phyloP scores from a whole-genome alignment of 164 flowering plant genomes.

The Macadamia tetraphylla region DNA sequence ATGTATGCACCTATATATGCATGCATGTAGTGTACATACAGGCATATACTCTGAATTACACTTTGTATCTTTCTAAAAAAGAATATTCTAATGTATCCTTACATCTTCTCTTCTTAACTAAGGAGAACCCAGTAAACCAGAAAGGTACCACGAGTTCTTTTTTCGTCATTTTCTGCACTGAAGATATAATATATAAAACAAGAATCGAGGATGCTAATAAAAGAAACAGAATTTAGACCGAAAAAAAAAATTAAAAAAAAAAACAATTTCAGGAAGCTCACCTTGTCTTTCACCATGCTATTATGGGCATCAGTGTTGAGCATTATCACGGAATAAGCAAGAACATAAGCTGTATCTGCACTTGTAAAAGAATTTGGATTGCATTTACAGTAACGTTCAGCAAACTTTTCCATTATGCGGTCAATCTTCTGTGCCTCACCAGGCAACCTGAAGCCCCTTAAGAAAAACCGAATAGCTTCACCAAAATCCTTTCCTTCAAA shows the following conservation, averaged over 20 bases:
- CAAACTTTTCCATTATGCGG: slow-evolving; percentile 99
- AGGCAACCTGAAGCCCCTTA: slow-evolving; percentile 90
- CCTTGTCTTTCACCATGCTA: slow-evolving; percentile 97
- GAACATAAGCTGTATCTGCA: slow-evolving; percentile 99
- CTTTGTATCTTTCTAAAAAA: too few species aligned
- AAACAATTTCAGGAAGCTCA: slow-evolving; percentile 23
- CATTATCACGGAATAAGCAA: slow-evolving; percentile 98
- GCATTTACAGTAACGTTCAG: slow-evolving; percentile 98
- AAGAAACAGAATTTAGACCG: too few species aligned
- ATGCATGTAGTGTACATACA: too few species aligned
- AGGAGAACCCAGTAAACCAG: too few species aligned
- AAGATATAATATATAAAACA: slow-evolving; percentile 3
- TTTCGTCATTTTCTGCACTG: too few species aligned
- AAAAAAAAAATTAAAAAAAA: not conserved
- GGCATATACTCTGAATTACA: too few species aligned
- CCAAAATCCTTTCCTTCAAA: slow-evolving; percentile 86
- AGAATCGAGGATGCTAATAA: not conserved
- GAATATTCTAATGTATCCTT: too few species aligned
- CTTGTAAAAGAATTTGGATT: slow-evolving; percentile 81
- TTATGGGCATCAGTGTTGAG: slow-evolving; percentile 99
- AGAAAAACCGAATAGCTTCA: slow-evolving; percentile 87
- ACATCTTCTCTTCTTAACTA: too few species aligned
- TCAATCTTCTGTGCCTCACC: slow-evolving; percentile 99
- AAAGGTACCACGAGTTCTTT: not conserved
- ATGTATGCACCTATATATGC: too few species aligned